Evolutionary conservation across 805 yeast species (phyloP), one percentile per base, ranked within the genome.

Genomic region (Phaffomyces opuntiae): DNA sequence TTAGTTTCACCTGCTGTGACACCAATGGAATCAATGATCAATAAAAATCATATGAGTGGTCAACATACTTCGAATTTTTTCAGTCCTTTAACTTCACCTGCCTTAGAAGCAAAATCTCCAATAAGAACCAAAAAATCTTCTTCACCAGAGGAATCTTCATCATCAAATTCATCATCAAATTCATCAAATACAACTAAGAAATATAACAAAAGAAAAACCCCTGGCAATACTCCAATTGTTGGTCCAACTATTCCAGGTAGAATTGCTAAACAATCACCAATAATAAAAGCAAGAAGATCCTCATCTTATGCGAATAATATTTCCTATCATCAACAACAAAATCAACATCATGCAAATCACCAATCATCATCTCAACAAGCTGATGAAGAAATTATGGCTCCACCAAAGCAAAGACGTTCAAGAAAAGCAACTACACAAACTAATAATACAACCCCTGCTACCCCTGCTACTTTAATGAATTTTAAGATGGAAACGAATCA

Each of bases 1-100:
- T 68, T 85, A 49, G 77, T 82, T 2, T 82, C 90, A 2, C 95
- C 95, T 0, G 81, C 85, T 9, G 83, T 80, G 14, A 78, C 88
- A 3, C 88, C 88, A 1, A 54, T 73, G 55, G 87, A 66, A 29
- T 47, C 58, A 9, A 39, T 51, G 45, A 45, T 50, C 17, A 50
- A 49, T 25, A 47, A 44, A 12, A 48, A 46, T 34, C 49, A 45
- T 16, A 46, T 29, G 13, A 8, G 9, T 13, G 9, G 42, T 9
- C 43, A 47, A 7, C 42, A 49, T 5, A 38, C 45, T 21, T 44
- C 49, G 13, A 51, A 49, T 14, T 56, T 66, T 58, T 56, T 63
- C 41, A 65, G 71, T 25, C 80, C 89, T 0, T 67, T 83, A 54
- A 78, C 88, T 4, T 80, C 87, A 0, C 89, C 89, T 0, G 87